Percentiles rank a stretch among this genome's conserved stretches.
These are phyloP conservation scores for Dictyostelium brefeldianum DNA, from an alignment of 78 protist species.

Conservation along the genomic window DNA sequence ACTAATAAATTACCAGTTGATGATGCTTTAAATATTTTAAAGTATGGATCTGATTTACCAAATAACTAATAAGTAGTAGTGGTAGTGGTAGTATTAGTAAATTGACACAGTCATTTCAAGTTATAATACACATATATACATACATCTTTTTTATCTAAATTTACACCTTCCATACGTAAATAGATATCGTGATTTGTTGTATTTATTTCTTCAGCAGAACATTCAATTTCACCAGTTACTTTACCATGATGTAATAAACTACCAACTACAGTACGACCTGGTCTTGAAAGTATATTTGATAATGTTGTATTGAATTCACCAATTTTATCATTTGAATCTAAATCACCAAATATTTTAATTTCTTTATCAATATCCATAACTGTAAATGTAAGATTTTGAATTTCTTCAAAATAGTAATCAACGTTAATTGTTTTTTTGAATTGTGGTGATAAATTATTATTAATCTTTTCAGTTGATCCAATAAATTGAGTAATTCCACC, in stretches of 20 bases:
- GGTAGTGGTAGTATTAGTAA: background rate
- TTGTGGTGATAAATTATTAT: constrained; percentile 43
- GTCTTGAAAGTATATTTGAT: constrained; percentile 10
- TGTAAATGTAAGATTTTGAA: constrained; percentile 33
- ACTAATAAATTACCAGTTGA: constrained; percentile 36
- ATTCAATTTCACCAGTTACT: background rate
- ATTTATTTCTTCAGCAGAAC: background rate
- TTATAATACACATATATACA: constrained; percentile 12
- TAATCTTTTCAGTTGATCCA: constrained; percentile 68
- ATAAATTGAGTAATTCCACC: background rate
- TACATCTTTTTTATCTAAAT: constrained; percentile 25
- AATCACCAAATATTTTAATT: background rate
- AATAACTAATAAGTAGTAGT: background rate
- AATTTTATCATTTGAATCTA: constrained; percentile 52
- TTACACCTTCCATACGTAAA: background rate
- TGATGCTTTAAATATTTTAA: background rate
- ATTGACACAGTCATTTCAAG: no score
- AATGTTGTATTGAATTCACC: constrained; percentile 24
- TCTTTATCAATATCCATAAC: constrained; percentile 76
- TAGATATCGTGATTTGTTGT: background rate
- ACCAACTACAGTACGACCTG: background rate
- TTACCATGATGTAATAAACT: constrained; percentile 1
- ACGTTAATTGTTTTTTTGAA: constrained; percentile 49
- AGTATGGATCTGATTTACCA: constrained; percentile 81
- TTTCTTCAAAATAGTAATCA: constrained; percentile 81